Percentiles rank a stretch among this genome's conserved stretches.
These are phyloP conservation scores for Kwoniella bestiolae DNA, from an alignment of 768 basidiomycete genomes.

Conservation along the genomic window DNA sequence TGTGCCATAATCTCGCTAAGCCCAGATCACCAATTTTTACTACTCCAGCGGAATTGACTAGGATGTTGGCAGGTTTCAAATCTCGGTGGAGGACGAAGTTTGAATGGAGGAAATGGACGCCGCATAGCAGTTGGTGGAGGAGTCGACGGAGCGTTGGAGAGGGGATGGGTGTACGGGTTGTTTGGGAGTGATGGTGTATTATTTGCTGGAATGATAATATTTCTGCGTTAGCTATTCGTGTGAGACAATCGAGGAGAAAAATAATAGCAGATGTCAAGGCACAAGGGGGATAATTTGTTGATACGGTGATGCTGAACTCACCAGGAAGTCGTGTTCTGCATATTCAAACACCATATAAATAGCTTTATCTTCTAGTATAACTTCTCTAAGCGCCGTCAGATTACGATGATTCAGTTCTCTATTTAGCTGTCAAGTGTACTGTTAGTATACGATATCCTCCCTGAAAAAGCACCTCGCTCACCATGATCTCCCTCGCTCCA, in stretches of 20 bases:
- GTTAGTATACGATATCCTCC: too few relatives aligned
- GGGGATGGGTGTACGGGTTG: slow-evolving; percentile 75
- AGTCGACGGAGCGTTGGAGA: slow-evolving; percentile 85
- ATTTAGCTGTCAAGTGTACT: slow-evolving; percentile 30
- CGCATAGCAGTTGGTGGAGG: slow-evolving; percentile 90
- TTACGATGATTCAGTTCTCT: slow-evolving; percentile 65
- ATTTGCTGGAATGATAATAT: slow-evolving; percentile 74
- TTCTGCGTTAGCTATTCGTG: too few relatives aligned
- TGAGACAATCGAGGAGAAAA: too few relatives aligned
- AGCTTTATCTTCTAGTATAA: slow-evolving; percentile 95
- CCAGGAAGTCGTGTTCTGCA: slow-evolving; percentile 97
- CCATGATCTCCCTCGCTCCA: slow-evolving; percentile 94
- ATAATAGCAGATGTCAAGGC: too few relatives aligned
- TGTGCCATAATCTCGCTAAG: slow-evolving; percentile 85
- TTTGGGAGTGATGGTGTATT: slow-evolving; percentile 96
- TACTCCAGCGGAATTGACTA: slow-evolving; percentile 82
- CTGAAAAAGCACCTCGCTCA: slow-evolving; percentile 58
- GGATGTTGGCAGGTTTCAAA: slow-evolving; percentile 97
- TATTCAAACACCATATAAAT: slow-evolving; percentile 99
- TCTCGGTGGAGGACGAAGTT: slow-evolving; percentile 95
- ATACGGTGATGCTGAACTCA: slow-evolving; percentile 58
- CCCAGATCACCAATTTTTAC: slow-evolving; percentile 99
- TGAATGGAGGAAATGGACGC: slow-evolving; percentile 90
- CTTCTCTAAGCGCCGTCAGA: slow-evolving; percentile 85
- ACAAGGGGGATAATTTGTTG: not conserved